A percentile compares a stretch with the other conserved stretches of the same genome.
phyloP scores from a whole-genome alignment of 139 green algal species.

The Penium margaritaceum region DNA sequence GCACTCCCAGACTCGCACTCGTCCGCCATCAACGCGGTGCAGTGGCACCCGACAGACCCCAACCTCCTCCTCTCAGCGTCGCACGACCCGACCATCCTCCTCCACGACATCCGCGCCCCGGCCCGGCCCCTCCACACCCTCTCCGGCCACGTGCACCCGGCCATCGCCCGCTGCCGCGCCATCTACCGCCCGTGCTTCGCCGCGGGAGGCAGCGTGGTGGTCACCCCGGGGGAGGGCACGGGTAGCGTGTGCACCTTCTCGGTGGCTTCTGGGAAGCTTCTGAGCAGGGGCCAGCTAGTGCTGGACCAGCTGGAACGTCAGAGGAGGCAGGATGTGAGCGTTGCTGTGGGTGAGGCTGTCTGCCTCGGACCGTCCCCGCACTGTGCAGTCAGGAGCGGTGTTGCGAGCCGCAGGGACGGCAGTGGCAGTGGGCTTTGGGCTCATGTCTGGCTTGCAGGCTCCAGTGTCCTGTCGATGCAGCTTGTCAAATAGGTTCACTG shows the following conservation, averaged over 20 bases:
- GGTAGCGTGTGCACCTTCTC: constrained; percentile 14
- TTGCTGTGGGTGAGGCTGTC: too few relatives aligned
- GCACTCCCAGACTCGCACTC: constrained; percentile 5
- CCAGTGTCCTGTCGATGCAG: too few relatives aligned
- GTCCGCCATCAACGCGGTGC: constrained; percentile 33
- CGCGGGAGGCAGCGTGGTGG: not conserved
- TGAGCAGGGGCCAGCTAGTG: constrained; percentile 30
- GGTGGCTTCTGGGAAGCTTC: constrained; percentile 25
- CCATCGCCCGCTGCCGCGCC: constrained; percentile 4
- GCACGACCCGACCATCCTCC: constrained; percentile 17
- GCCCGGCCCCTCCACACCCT: constrained; percentile 11
- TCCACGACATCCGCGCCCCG: constrained; percentile 35
- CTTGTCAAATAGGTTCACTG: too few relatives aligned
- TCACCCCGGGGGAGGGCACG: constrained; percentile 18
- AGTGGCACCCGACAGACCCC: constrained; percentile 30
- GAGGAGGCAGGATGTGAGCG: too few relatives aligned
- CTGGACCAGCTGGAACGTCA: too few relatives aligned
- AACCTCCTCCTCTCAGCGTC: constrained; percentile 32
- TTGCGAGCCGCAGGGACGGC: too few relatives aligned
- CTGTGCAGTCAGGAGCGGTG: too few relatives aligned
- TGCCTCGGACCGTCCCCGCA: too few relatives aligned
- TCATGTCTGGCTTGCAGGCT: too few relatives aligned
- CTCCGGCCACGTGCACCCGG: constrained; percentile 23
- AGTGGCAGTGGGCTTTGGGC: too few relatives aligned
- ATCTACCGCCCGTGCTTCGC: constrained; percentile 30